phyloP scores from a whole-genome alignment of 2,329 filamentous ascomycete species.

The Nothophoma quercina region DNA sequence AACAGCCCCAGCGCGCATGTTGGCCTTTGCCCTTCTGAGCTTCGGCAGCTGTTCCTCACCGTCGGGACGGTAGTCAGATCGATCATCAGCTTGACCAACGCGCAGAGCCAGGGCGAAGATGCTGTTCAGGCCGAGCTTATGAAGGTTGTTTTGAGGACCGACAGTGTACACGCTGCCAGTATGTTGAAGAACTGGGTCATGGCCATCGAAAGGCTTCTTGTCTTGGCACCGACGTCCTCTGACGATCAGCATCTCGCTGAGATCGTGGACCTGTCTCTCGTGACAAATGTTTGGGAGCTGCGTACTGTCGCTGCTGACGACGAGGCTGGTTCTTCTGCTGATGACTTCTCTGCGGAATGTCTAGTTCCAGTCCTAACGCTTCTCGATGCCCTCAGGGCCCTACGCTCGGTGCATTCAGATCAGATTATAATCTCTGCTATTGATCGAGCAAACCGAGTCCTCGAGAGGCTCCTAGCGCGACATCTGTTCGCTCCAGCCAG shows the following conservation, averaged over 20 bases:
- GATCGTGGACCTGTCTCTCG: constrained; percentile 32
- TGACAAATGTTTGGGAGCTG: constrained; percentile 46
- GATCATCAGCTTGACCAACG: constrained; percentile 26
- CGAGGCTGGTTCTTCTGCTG: constrained; percentile 38
- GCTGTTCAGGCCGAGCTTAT: constrained; percentile 43
- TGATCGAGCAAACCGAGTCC: constrained; percentile 20
- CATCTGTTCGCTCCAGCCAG: constrained; percentile 54
- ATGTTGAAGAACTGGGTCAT: constrained; percentile 47
- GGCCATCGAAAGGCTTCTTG: constrained; percentile 29
- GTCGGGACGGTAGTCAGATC: constrained; percentile 30
- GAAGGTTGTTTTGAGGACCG: constrained; percentile 45
- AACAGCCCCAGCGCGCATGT: constrained; percentile 26
- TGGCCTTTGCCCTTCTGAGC: constrained; percentile 19
- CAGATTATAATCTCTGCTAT: constrained; percentile 1
- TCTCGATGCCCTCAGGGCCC: constrained; percentile 25
- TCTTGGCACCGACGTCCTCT: not conserved
- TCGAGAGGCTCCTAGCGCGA: constrained; percentile 51
- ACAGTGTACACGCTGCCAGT: constrained; percentile 46
- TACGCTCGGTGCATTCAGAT: constrained; percentile 3
- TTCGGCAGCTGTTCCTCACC: constrained; percentile 32
- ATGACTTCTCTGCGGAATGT: constrained; percentile 50
- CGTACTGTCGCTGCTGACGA: constrained; percentile 38
- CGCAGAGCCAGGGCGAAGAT: constrained; percentile 25
- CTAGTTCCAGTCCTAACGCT: constrained; percentile 43
- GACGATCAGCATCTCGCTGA: constrained; percentile 6